These are phyloP conservation scores for Monilinia polystroma DNA, from an alignment of 2,329 filamentous ascomycete genomes.

Conservation along the genomic window DNA sequence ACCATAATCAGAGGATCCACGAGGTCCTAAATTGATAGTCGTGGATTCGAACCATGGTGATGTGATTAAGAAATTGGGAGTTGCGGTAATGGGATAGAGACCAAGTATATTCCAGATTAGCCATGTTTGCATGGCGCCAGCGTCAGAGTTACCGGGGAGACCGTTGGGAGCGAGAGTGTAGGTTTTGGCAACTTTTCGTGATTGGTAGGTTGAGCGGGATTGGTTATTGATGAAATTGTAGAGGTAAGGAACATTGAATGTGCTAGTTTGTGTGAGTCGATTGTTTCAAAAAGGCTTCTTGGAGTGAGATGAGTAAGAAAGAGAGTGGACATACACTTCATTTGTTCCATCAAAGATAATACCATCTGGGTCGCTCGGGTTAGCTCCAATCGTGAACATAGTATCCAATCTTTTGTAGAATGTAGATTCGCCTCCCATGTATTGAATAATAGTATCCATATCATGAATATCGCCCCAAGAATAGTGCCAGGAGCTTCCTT, in stretches of 20 bases:
- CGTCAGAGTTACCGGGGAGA: slow-evolving; percentile 54
- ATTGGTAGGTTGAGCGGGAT: slow-evolving; percentile 27
- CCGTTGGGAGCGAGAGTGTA: slow-evolving; percentile 33
- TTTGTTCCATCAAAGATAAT: slow-evolving; percentile 59
- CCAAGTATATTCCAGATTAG: slow-evolving; percentile 58
- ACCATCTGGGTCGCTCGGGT: slow-evolving; percentile 17
- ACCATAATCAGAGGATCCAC: background rate
- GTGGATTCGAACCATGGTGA: slow-evolving; percentile 63
- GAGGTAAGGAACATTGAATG: slow-evolving; percentile 63
- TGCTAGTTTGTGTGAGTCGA: slow-evolving; percentile 6
- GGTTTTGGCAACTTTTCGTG: slow-evolving; percentile 17
- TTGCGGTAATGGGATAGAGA: slow-evolving; percentile 65
- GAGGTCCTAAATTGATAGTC: slow-evolving; percentile 45
- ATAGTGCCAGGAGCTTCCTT: slow-evolving; percentile 55
- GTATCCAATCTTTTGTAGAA: slow-evolving; percentile 53
- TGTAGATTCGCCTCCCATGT: slow-evolving; percentile 48
- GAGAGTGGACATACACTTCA: slow-evolving; percentile 27
- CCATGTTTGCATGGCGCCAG: slow-evolving; percentile 71
- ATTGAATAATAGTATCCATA: slow-evolving; percentile 48
- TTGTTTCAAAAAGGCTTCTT: background rate
- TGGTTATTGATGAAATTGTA: slow-evolving; percentile 51
- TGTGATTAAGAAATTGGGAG: slow-evolving; percentile 64
- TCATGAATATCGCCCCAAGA: slow-evolving; percentile 56
- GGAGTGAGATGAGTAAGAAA: background rate
- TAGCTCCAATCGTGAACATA: slow-evolving; percentile 48